Evolutionary conservation across 116 monocot species (phyloP), one percentile per base, ranked within the genome.

Genomic region (Iris pallida): DNA sequence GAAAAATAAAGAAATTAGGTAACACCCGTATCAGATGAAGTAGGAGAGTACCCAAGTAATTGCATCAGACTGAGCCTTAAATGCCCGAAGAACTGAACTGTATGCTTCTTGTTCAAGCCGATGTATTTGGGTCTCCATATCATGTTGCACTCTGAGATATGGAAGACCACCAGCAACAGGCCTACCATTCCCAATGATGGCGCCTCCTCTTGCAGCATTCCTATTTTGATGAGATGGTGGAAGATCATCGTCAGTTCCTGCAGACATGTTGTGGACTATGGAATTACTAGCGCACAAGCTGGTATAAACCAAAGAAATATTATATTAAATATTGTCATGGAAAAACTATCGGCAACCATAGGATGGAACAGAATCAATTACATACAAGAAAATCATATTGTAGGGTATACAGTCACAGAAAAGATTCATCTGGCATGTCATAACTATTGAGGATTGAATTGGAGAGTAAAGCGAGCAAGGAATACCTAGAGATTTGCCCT

Each of bases 171-270:
- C 57, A 4, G 61, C 61, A 57, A 55, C 45, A 20, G 42, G 53
- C 67, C 75, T 75, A 20, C 80, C 74, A 64, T 80, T 80, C 3
- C 65, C 74, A 64, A 58, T 70, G 16, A 80, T 42, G 30, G 30
- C 30, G 30, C 69, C 75, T 66, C 67, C 78, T 72, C 72, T 83
- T 45, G 51, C 59, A 62, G 69, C 72, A 30, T 30, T 30, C 56
- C 79, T 66, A 53, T 83, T 83, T 63, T 79, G 79, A 69, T 83
- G 79, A 7, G 76, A 30, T 20, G 83, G 83, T 49, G 83, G 83
- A 71, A 83, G 67, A 76, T 83, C 83, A 55, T 83, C 83, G 47
- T 83, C 79, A 44, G 83, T 83, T 46, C 76, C 83, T 84, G 75
- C 13, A 79, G 49, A 53, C 13, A 16, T 42, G 42, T 30, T 30